Conservation (phyloP, 345 rosid species). For the Linum trigynum region DNA sequence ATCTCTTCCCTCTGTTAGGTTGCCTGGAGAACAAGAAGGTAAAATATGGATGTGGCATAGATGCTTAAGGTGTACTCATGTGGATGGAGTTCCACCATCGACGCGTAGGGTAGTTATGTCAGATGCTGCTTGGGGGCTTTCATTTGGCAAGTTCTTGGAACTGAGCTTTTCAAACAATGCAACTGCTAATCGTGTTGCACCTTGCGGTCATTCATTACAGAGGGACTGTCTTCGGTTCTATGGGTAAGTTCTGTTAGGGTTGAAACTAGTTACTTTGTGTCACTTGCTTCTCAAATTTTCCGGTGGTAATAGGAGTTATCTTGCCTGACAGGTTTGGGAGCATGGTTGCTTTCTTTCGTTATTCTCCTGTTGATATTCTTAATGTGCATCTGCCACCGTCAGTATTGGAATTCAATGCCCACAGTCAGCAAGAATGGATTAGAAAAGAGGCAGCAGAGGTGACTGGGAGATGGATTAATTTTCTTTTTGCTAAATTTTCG, state of each 20-base stretch:
- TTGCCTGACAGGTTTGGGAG: conserved; percentile 62
- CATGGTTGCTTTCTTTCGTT: conserved; percentile 96
- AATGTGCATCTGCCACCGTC: conserved; percentile 72
- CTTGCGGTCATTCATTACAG: conserved; percentile 97
- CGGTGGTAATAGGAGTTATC: conserved; percentile 10
- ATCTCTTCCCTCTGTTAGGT: conserved; percentile 48
- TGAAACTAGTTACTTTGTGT: background rate
- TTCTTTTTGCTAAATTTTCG: background rate
- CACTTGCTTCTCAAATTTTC: background rate
- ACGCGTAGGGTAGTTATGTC: conserved; percentile 95
- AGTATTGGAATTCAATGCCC: conserved; percentile 55
- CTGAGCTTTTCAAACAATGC: conserved; percentile 97
- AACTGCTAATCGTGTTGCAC: conserved; percentile 94
- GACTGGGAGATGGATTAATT: conserved; percentile 7
- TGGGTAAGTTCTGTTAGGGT: conserved; percentile 43
- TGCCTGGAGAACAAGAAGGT: conserved; percentile 89
- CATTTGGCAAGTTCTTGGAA: conserved; percentile 95
- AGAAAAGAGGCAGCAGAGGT: conserved; percentile 79
- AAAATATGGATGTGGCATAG: conserved; percentile 99
- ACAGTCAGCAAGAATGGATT: conserved; percentile 62
- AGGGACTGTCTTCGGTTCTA: conserved; percentile 95
- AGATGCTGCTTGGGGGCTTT: conserved; percentile 98
- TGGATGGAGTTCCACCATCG: conserved; percentile 90
- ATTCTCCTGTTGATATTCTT: conserved; percentile 84
- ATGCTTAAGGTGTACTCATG: conserved; percentile 76